These are phyloP conservation scores for Hypoxylon sp. DNA, from an alignment of 2,329 filamentous ascomycete genomes.

Conservation along the genomic window DNA sequence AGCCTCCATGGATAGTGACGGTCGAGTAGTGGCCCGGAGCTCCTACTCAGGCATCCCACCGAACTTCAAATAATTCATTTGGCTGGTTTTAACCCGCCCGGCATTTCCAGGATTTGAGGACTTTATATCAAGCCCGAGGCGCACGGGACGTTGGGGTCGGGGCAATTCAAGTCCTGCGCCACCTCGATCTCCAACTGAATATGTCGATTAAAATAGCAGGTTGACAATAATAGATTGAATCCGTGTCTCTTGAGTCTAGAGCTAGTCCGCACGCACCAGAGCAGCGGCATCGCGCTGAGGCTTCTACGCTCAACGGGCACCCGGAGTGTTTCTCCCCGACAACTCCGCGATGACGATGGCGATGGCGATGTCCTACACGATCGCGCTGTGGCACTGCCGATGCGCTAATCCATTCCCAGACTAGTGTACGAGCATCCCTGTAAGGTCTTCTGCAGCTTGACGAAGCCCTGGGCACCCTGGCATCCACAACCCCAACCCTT, in stretches of 20 bases:
- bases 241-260: not conserved
- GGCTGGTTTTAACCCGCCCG: too few relatives aligned
- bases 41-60: not conserved
- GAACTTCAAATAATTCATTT: not conserved
- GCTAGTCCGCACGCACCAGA: not conserved
- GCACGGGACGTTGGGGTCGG: not conserved
- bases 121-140: not conserved
- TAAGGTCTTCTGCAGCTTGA: constrained; percentile 4
- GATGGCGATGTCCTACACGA: not conserved
- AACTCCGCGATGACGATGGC: too few relatives aligned
- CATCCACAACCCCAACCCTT: not conserved
- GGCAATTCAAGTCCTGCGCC: not conserved
- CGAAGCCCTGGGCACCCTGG: not conserved
- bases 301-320: not conserved
- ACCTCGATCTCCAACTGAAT: not conserved
- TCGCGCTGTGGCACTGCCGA: constrained; percentile 14
- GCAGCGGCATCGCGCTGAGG: not conserved
- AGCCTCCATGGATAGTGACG: constrained; percentile 13
- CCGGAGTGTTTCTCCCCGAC: too few relatives aligned
- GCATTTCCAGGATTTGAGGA: too few relatives aligned
- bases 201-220: not conserved
- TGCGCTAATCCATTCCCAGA: constrained; percentile 10
- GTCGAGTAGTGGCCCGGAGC: not conserved
- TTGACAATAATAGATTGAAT: not conserved
- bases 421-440: constrained; percentile 43